Base-by-base conservation (phyloP, 1,284 basidiomycete species). In the Psilocybe mexicana region DNA sequence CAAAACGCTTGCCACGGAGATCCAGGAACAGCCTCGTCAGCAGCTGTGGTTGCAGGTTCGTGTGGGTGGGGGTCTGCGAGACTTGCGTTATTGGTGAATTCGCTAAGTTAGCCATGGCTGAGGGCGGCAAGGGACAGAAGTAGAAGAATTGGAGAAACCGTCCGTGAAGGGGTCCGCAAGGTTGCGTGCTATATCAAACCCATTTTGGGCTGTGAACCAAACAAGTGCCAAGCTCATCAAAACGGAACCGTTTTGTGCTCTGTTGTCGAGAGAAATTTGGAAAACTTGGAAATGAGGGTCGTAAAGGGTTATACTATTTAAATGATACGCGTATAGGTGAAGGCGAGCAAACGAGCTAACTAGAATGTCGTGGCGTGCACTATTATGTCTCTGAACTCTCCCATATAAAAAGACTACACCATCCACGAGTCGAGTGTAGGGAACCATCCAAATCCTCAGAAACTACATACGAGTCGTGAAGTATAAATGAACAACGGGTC, bases 1-100 rank as follows among this genome's bases (percentile, higher is more conserved):
- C 89, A 78, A 98, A 97, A 65, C 94, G 88, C 65, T 80, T 83
- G 59, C 95, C 95, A 63, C 96, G 88, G 51, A 99, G 81, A 75
- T 98, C 96, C 66, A 99, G 88, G 57, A 93, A 86, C 64, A 99
- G 84, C 61, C 93, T 83, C 11, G 92, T 89, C 62, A 96, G 81
- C 40, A 95, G 82, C 75, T 93, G 90, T 12, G 91, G 90, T 72
- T 92, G 90, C 24, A 92, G 76, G 64, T 85, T 87, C 12, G 85
- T 81, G 64, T 87, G 84, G n/a, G 84, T 78, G 44, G 85, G 87
- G 14, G 79, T 78, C 69, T 92, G 90, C 7, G 88, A 88, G 54
- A 94, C 93, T 72, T 93, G 92, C 0, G 92, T 94, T 66, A 94
- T 94, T 54, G 91, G 91, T n/a, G 87, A 84, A 60, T 86, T 79